phyloP scores from a whole-genome alignment of 352 stramenopile species.

The Pythium sukuiense region DNA sequence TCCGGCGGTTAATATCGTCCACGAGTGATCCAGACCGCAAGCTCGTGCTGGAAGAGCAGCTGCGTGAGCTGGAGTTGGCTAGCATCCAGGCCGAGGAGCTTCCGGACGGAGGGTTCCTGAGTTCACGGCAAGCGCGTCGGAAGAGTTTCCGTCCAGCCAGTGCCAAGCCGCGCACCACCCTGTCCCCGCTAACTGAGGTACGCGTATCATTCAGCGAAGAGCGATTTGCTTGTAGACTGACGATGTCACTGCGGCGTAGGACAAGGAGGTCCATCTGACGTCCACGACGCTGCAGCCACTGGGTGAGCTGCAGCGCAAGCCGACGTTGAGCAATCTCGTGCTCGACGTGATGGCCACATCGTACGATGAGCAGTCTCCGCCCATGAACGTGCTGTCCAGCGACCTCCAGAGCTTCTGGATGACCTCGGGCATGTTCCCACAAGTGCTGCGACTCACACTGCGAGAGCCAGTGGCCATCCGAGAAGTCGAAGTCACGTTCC shows the following conservation, averaged over 20 bases:
- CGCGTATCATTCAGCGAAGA: not conserved
- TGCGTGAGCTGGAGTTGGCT: constrained; percentile 62
- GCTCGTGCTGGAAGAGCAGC: constrained; percentile 61
- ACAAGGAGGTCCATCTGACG: constrained; percentile 55
- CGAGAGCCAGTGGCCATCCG: constrained; percentile 55
- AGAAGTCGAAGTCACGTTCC: constrained; percentile 69
- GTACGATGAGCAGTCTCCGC: constrained; percentile 50
- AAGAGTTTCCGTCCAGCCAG: constrained; percentile 75
- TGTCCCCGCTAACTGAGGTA: constrained; percentile 59
- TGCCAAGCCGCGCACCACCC: constrained; percentile 56
- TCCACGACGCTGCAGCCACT: constrained; percentile 21
- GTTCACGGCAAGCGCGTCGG: constrained; percentile 29
- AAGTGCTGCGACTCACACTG: constrained; percentile 66
- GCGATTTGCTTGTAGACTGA: not conserved
- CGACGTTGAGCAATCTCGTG: constrained; percentile 33
- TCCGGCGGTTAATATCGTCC: constrained; percentile 70
- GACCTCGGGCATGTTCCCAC: constrained; percentile 67
- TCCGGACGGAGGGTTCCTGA: constrained; percentile 1
- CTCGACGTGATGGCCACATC: constrained; percentile 68
- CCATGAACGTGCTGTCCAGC: constrained; percentile 52
- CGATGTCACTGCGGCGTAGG: constrained; percentile 19
- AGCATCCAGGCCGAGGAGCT: constrained; percentile 49
- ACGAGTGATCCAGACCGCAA: constrained; percentile 63
- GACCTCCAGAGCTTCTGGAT: constrained; percentile 67
- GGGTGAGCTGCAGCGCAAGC: constrained; percentile 32